Conservation (phyloP, 305 asterid genomes). For the Fraxinus ornus region DNA sequence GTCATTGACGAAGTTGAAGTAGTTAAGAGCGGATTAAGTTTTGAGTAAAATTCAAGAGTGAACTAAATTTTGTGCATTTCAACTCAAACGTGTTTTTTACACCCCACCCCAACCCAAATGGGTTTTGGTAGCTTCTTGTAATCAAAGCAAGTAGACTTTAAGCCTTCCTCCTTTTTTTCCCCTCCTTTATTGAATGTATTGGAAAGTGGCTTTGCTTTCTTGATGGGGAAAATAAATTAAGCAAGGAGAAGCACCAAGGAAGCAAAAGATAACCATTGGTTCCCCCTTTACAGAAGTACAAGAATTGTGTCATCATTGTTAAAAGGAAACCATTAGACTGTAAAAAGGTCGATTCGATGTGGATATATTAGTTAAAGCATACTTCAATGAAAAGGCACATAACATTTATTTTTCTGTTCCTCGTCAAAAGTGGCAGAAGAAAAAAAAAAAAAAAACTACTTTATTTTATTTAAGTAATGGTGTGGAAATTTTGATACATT, state of each 20-base stretch:
- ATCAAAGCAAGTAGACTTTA: conserved; percentile 41
- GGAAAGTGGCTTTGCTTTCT: conserved; percentile 47
- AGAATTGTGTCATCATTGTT: conserved; percentile 42
- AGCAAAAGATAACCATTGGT: conserved; percentile 42
- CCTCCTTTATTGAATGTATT: neutral
- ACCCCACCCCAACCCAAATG: conserved; percentile 16
- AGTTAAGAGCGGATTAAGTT: neutral
- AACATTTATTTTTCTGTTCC: neutral
- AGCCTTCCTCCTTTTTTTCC: neutral
- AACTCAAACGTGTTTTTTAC: neutral
- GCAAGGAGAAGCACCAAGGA: conserved; percentile 40
- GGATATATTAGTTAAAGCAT: conserved; percentile 15
- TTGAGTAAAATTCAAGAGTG: neutral
- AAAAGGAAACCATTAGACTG: conserved; percentile 22
- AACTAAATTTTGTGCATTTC: no score
- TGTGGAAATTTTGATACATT: conserved; percentile 27
- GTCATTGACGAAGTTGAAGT: no score
- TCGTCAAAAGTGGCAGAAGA: conserved; percentile 21
- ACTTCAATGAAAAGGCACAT: conserved; percentile 10
- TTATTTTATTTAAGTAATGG: neutral
- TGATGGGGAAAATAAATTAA: conserved; percentile 31
- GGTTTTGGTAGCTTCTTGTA: conserved; percentile 46
- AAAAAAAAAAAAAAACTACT: no score
- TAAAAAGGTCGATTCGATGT: conserved; percentile 30
- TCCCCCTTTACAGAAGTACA: conserved; percentile 36